These are phyloP conservation scores for Phytophthora tentaculata DNA, from an alignment of 352 stramenopile species.

Conservation along the genomic window DNA sequence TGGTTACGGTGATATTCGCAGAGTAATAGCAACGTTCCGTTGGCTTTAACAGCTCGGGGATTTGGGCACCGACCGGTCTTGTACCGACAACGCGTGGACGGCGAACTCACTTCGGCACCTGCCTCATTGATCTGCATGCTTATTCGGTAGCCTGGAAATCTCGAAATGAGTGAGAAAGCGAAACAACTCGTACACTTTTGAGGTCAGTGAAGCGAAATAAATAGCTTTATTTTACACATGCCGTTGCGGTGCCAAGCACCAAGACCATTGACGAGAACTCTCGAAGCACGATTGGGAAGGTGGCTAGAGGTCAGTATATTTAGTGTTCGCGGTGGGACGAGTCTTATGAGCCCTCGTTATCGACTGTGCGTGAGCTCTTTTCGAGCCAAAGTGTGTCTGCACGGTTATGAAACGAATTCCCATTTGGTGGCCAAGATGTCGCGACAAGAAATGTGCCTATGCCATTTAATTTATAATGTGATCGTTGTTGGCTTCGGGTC, in stretches of 20 bases:
- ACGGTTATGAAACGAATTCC: constrained; percentile 29
- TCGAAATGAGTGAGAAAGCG: constrained; percentile 24
- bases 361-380: not conserved
- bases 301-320: constrained; percentile 28
- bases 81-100: constrained; percentile 65
- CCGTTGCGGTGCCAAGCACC: constrained; percentile 29
- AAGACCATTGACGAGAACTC: constrained; percentile 7
- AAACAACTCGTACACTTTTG: constrained; percentile 20
- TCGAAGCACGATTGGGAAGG: constrained; percentile 19
- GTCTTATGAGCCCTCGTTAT: constrained; percentile 31
- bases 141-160: constrained; percentile 17
- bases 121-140: constrained; percentile 24
- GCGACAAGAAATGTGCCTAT: constrained; percentile 4
- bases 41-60: constrained; percentile 72
- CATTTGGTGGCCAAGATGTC: constrained; percentile 7
- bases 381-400: not conserved
- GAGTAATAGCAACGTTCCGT: constrained; percentile 74
- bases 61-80: constrained; percentile 84
- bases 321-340: constrained; percentile 27
- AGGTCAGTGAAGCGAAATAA: constrained; percentile 26
- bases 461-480: constrained; percentile 32
- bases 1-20: constrained; percentile 85
- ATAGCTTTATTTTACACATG: constrained; percentile 20
- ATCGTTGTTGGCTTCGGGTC: not conserved
- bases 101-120: not conserved